phyloP scores from a whole-genome alignment of 768 basidiomycete genomes.

The Tulasnella sp. region DNA sequence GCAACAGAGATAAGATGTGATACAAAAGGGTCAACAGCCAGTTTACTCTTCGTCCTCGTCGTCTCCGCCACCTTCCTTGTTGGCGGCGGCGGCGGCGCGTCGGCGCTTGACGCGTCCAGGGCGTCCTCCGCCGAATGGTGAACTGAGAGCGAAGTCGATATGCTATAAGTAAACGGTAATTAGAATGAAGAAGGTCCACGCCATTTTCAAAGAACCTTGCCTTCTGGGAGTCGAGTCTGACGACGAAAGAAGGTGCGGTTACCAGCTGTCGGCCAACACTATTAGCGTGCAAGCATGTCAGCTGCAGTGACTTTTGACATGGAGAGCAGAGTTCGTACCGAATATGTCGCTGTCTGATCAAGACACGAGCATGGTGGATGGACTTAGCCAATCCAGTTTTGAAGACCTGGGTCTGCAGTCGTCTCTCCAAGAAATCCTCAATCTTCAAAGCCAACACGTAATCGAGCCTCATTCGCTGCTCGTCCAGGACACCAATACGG shows the following conservation, averaged over 20 bases:
- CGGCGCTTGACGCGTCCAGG: slow-evolving; percentile 98
- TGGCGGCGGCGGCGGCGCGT: slow-evolving; percentile 88
- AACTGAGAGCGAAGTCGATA: slow-evolving; percentile 97
- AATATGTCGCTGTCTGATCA: slow-evolving; percentile 98
- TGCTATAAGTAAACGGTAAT: slow-evolving; percentile 45
- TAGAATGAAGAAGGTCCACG: slow-evolving; percentile 13
- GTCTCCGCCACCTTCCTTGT: slow-evolving; percentile 84
- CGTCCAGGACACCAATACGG: slow-evolving; percentile 99
- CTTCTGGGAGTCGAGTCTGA: slow-evolving; percentile 98
- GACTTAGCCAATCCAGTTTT: slow-evolving; percentile 96
- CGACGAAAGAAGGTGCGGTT: slow-evolving; percentile 97
- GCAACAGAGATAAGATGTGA: slow-evolving; percentile 12
- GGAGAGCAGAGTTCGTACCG: slow-evolving; percentile 55
- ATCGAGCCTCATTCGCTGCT: slow-evolving; percentile 98
- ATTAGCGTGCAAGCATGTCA: not conserved
- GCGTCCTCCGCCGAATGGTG: slow-evolving; percentile 92
- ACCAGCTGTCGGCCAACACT: slow-evolving; percentile 99
- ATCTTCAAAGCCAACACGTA: slow-evolving; percentile 99
- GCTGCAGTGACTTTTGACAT: not conserved
- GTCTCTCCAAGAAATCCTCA: slow-evolving; percentile 99
- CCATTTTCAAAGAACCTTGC: slow-evolving; percentile 34
- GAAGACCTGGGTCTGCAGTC: slow-evolving; percentile 99
- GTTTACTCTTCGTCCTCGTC: slow-evolving; percentile 66
- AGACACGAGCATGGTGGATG: slow-evolving; percentile 96
- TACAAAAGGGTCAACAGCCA: not conserved